Evolutionary conservation across 2,329 filamentous ascomycete genomes (phyloP).

Genomic region (Raffaelea ambrosiae): DNA sequence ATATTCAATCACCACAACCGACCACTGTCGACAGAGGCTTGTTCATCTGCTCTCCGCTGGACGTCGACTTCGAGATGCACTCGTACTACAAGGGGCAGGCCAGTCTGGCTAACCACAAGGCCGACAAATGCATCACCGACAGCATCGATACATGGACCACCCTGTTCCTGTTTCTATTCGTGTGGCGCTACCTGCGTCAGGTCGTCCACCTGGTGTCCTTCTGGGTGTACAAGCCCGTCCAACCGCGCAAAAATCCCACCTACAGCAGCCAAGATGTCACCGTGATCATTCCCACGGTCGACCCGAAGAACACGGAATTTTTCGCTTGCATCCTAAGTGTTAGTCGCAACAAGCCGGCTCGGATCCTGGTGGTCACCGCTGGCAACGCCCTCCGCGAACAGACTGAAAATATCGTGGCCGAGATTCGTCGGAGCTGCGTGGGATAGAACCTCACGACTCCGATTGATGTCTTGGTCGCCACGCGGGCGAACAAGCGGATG

Average conservation of each 20-base stretch:
- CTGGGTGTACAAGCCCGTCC: conserved; percentile 28
- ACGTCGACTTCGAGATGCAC: too few species aligned
- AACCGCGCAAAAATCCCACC: conserved; percentile 17
- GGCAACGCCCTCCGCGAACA: conserved; percentile 19
- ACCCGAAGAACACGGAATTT: conserved; percentile 32
- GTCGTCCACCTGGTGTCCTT: conserved; percentile 32
- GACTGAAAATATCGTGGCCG: conserved; percentile 10
- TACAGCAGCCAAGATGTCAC: conserved; percentile 32
- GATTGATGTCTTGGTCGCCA: conserved; percentile 22
- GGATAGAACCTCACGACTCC: conserved; percentile 3
- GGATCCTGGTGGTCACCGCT: conserved; percentile 36
- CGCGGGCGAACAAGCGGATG: conserved; percentile 35
- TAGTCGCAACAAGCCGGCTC: conserved; percentile 26
- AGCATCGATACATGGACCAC: not conserved
- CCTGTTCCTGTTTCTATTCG: conserved; percentile 26
- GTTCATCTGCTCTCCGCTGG: too few species aligned
- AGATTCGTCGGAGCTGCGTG: not conserved
- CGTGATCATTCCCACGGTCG: conserved; percentile 43
- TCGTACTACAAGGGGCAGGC: too few species aligned
- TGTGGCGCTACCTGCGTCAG: conserved; percentile 37
- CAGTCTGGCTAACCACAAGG: too few species aligned
- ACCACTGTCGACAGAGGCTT: too few species aligned
- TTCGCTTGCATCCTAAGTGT: conserved; percentile 29
- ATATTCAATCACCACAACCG: too few species aligned
- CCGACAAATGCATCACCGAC: too few species aligned